These are phyloP conservation scores for Penicillium sclerotigenum DNA, from an alignment of 2,329 filamentous ascomycete species.

Conservation along the genomic window DNA sequence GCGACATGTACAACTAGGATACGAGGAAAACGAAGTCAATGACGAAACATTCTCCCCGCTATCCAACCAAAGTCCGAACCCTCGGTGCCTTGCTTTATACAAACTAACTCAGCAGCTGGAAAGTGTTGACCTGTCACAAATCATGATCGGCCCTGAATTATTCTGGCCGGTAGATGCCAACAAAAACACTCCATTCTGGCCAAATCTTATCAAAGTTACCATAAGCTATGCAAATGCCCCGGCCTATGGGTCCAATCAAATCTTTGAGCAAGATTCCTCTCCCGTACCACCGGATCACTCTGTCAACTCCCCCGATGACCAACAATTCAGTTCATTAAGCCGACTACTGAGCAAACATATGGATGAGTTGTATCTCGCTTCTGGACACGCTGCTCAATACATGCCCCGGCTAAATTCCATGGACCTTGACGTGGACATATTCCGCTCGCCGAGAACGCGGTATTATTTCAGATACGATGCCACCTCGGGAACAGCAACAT, in stretches of 20 bases:
- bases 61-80: neutral
- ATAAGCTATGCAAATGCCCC: neutral
- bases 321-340: neutral
- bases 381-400: neutral
- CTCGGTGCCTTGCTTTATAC: neutral
- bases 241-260: too few relatives aligned
- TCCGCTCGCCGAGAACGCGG: rapidly evolving
- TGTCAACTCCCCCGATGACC: rapidly evolving
- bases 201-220: neutral
- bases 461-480: neutral
- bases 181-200: neutral
- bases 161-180: neutral
- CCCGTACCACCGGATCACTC: neutral
- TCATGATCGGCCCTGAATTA: neutral
- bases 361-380: neutral
- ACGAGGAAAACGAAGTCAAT: too few relatives aligned
- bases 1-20: neutral
- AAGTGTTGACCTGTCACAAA: neutral
- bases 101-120: neutral
- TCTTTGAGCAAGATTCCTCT: neutral
- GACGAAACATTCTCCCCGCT: too few relatives aligned
- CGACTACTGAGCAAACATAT: neutral
- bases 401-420: neutral
- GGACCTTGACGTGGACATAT: neutral
- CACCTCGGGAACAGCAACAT: neutral